Conservation (phyloP, 228 moss, liverwort and hornwort species). For the Sphagnum fallax region DNA sequence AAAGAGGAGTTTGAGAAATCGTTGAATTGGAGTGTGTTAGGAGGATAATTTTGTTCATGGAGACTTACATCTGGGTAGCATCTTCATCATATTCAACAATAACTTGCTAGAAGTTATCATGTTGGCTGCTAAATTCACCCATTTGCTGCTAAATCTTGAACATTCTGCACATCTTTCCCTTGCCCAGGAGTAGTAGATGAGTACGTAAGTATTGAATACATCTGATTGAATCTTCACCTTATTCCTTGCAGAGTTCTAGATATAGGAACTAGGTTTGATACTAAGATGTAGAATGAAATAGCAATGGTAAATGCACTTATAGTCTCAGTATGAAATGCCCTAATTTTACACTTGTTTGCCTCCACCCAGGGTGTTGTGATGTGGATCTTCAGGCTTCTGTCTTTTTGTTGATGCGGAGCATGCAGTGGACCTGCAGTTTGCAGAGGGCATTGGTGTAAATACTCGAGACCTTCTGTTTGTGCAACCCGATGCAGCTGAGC, state of each 20-base stretch:
- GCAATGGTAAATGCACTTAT: background rate
- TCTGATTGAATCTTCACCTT: background rate
- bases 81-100: slow-evolving; percentile 74
- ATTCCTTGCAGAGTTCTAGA: background rate
- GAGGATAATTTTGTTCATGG: slow-evolving; percentile 94
- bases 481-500: slow-evolving; percentile 80
- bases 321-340: background rate
- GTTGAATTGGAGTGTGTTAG: slow-evolving; percentile 37
- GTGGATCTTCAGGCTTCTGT: slow-evolving; percentile 45
- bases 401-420: slow-evolving; percentile 81
- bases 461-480: slow-evolving; percentile 57
- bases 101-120: slow-evolving; percentile 71
- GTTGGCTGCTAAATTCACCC: slow-evolving; percentile 45
- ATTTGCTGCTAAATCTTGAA: no score
- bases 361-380: background rate
- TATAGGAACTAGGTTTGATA: background rate
- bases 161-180: no score
- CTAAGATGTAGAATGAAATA: background rate
- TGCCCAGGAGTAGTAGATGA: no score
- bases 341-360: background rate
- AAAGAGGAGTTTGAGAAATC: background rate
- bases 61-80: slow-evolving; percentile 92
- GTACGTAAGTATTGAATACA: no score
- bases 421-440: slow-evolving; percentile 74
- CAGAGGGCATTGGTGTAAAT: slow-evolving; percentile 67